Percentiles rank a stretch among this genome's conserved stretches.
Evolutionary conservation across 148 eudicot species (phyloP).

Genomic region (Amaranthus hypochondriacus): DNA sequence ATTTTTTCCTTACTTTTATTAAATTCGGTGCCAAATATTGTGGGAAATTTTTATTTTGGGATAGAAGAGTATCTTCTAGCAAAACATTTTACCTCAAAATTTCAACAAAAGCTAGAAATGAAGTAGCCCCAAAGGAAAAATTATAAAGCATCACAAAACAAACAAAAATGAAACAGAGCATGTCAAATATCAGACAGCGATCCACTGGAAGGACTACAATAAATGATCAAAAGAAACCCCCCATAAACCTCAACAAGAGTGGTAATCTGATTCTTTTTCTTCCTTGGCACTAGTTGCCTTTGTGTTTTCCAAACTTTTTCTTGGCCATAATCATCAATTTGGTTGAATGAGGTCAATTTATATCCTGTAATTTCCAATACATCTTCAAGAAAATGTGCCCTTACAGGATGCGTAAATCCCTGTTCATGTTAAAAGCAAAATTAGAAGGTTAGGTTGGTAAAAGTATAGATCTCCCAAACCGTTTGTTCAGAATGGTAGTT

Average conservation of each 20-base stretch:
- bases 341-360: conserved; percentile 90
- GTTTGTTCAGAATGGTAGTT: background rate
- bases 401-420: conserved; percentile 95
- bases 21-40: no score
- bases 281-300: conserved; percentile 72
- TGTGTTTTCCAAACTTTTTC: conserved; percentile 98
- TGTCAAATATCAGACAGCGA: background rate
- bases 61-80: no score
- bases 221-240: background rate
- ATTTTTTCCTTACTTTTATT: no score
- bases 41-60: no score
- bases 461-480: background rate
- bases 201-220: background rate
- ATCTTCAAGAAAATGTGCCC: conserved; percentile 89
- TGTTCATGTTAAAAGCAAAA: conserved; percentile 24
- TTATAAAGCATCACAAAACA: background rate
- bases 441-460: conserved; percentile 1
- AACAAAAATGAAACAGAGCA: background rate
- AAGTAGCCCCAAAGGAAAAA: background rate
- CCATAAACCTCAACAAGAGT: conserved; percentile 82
- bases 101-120: no score
- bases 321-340: conserved; percentile 98
- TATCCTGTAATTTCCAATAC: conserved; percentile 88
- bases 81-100: no score
- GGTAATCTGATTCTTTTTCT: conserved; percentile 86